phyloP scores from a whole-genome alignment of 306 rosid genomes.

The Macrotyloma uniflorum region DNA sequence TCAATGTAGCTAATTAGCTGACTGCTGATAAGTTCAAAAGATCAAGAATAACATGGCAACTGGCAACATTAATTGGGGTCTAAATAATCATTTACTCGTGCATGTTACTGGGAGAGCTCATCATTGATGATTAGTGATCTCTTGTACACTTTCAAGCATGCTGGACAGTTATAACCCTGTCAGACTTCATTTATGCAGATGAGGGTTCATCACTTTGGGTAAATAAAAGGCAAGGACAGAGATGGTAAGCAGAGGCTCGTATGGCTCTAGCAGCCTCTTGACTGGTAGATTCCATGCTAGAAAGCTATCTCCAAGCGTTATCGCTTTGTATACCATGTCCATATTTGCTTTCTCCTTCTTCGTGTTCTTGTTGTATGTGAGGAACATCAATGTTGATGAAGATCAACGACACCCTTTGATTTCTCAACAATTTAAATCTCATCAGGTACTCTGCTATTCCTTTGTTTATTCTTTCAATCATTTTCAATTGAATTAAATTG shows the following conservation, averaged over 20 bases:
- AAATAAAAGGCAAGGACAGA: conserved; percentile 8
- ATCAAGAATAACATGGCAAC: not conserved
- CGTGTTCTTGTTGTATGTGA: conserved; percentile 57
- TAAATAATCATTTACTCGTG: not conserved
- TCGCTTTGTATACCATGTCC: conserved; percentile 53
- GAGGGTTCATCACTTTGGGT: not conserved
- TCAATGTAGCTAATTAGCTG: not conserved
- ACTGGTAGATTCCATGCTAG: conserved; percentile 47
- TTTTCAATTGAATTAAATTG: not conserved
- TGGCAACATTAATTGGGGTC: not conserved
- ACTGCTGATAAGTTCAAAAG: not conserved
- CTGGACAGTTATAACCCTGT: not conserved
- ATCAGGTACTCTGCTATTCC: conserved; percentile 44
- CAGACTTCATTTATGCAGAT: not conserved
- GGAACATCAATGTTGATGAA: conserved; percentile 51
- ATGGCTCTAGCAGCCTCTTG: conserved; percentile 32
- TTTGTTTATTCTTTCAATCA: not conserved
- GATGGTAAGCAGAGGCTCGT: conserved; percentile 63
- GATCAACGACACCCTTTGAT: conserved; percentile 37
- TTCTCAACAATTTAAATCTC: conserved; percentile 41
- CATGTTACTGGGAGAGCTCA: not conserved
- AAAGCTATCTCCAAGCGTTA: conserved; percentile 44
- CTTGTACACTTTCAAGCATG: not conserved
- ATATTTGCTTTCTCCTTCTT: conserved; percentile 60
- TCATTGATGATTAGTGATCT: not conserved